Base-by-base conservation (phyloP, 2,329 filamentous ascomycete species). In the Microsporum audouinii region DNA sequence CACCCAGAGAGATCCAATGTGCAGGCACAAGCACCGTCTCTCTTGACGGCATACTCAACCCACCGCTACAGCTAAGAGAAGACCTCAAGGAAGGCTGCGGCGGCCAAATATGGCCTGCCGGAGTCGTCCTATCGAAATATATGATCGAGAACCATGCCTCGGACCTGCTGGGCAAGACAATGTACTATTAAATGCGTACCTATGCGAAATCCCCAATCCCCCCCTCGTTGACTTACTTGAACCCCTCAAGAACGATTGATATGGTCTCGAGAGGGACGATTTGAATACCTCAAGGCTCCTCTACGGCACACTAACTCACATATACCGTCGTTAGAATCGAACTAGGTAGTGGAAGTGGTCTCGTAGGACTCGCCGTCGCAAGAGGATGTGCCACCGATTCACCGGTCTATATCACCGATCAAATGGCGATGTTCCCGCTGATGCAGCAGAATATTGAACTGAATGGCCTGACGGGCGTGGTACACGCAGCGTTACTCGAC, bases 81-180 rank as follows among this genome's bases (percentile, higher is more conserved):
- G 91, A 97, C 73, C 81, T 96, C 56, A 84, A 83, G 61, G 84
- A 88, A 65, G 94, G 94, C 63, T 97, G 94, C 73, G 94, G 94
- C 57, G 94, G 94, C 1, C 89, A 95, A 75, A 81, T 95, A 8
- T 97, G 94, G 94, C 92, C 91, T 2, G 92, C 92, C 0, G 94
- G 94, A 8, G 88, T 95, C 84, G 83, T 94, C 14, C 79, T 99
- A 59, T 83, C 88, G 23, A 89, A 87, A 73, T 95, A 97, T 71
- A 82, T 97, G 81, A 79, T 97, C 62, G 83, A 86, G 59, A 86
- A 86, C 70, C 88, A 89, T 67, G 78, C 77, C 64, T 76, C 82
- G n/a, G 77, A 83, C 66, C 73, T 95, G 65, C 75, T 74, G 61
- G 78, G 82, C 62, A 86, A 88, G 65, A 82, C 84, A 74, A 90